Percentiles rank a stretch among this genome's conserved stretches.
phyloP scores from a whole-genome alignment of 805 yeast species.

The Yamadazyma insecticola region DNA sequence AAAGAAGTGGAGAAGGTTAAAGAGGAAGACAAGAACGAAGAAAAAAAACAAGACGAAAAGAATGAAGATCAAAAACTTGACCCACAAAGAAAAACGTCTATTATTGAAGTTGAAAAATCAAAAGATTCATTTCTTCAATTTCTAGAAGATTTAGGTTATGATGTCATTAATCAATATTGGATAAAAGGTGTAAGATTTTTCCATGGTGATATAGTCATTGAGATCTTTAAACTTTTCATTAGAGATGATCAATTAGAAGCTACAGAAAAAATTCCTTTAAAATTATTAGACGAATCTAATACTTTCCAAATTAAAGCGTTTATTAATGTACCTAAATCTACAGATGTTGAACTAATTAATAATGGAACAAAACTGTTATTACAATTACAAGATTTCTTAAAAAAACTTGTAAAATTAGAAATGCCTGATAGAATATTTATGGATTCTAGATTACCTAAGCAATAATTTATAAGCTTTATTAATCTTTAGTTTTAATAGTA shows the following conservation, averaged over 20 bases:
- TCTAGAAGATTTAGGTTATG: conserved; percentile 68
- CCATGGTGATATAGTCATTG: conserved; percentile 57
- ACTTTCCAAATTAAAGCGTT: conserved; percentile 59
- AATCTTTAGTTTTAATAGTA: too few species aligned
- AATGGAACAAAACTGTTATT: conserved; percentile 61
- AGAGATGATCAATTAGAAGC: conserved; percentile 19
- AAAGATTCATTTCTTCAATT: conserved; percentile 38
- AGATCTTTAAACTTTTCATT: conserved; percentile 46
- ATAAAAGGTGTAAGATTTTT: conserved; percentile 57
- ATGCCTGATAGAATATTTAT: conserved; percentile 76
- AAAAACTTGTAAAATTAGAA: conserved; percentile 61
- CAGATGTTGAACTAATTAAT: conserved; percentile 70
- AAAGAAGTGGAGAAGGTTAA: too few species aligned
- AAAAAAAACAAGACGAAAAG: too few species aligned
- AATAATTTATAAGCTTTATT: background rate
- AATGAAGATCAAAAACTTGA: too few species aligned
- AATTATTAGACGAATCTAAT: conserved; percentile 48
- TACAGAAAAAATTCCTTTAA: conserved; percentile 23
- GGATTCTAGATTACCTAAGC: conserved; percentile 62
- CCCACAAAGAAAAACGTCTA: background rate
- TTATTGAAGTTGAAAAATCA: background rate
- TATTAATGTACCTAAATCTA: conserved; percentile 65
- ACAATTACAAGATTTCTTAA: conserved; percentile 58
- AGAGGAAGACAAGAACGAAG: too few species aligned
- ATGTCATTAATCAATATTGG: conserved; percentile 58